Base-by-base conservation (phyloP, 352 stramenopile genomes). In the Poterioochromonas sp. region DNA sequence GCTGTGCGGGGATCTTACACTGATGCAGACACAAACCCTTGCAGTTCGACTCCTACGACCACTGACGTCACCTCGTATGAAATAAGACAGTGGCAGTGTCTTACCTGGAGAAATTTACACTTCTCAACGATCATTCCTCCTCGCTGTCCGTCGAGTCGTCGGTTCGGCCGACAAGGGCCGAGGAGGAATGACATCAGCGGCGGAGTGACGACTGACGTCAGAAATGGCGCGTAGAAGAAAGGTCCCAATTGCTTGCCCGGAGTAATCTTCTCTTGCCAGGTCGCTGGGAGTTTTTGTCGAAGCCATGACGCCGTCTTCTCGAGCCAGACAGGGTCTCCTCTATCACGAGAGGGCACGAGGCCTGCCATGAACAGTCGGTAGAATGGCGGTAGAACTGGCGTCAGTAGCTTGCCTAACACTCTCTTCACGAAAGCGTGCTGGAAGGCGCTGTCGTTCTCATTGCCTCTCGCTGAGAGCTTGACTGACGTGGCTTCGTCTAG, bases 321-420 rank as follows among this genome's bases (percentile, higher is more conserved):
- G 35, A 79, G 54, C 76, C 76, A 79, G 18, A 12, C 18, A n/a
- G 76, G 76, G 47, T 79, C 76, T 58, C 58, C 58, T 41, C 37
- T 51, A 15, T 62, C 74, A 37, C 39, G 47, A 0, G 84, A 84
- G 32, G 85, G 85, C 49, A 90, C 80, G 68, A 89, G 85, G 0
- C 86, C 86, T 15, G 73, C 83, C 85, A 90, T 89, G 76, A 90
- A 90, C 32, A 90, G 82, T 29, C 86, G 80, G 79, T 89, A 90
- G 80, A 90, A 88, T 0, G 85, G 85, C 54, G 86, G 86, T 40
- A 89, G 77, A 0, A 85, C 80, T 2, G 86, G 86, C 32, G 85
- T 88, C 83, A 89, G 88, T 18, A 90, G 53, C 69, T 80, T 80
- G 8, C 3, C 15, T 29, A 71, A 71, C 26, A 43, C 32, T 3